Percentiles rank a stretch among this genome's conserved stretches.
phyloP scores from a whole-genome alignment of 139 green algal genomes.

The Chlamydomonas sp. region DNA sequence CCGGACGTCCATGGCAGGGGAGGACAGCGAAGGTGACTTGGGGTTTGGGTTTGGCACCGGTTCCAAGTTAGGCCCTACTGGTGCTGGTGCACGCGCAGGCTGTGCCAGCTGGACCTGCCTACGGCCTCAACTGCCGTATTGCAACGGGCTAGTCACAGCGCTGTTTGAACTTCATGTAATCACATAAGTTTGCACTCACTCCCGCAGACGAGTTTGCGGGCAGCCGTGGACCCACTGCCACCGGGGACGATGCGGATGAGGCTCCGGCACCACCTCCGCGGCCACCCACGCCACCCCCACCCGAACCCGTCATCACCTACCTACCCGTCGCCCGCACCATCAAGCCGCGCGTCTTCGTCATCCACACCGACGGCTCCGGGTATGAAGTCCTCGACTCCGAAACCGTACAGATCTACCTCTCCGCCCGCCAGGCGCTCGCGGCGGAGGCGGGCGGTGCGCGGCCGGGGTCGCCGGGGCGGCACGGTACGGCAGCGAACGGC shows the following conservation, averaged over 20 bases:
- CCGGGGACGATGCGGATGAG: conserved; percentile 45
- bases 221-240: not conserved
- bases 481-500: not conserved
- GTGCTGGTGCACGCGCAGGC: not conserved
- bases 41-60: not conserved
- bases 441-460: not conserved
- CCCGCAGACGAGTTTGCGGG: too few species aligned
- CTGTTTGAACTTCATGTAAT: too few species aligned
- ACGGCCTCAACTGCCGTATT: too few species aligned
- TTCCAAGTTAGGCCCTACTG: not conserved
- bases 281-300: conserved; percentile 34
- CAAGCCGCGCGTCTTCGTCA: conserved; percentile 65
- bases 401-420: conserved; percentile 25
- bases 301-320: conserved; percentile 29
- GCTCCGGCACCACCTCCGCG: conserved; percentile 18
- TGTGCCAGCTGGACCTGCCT: too few species aligned
- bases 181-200: too few species aligned
- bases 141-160: too few species aligned
- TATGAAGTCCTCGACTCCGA: conserved; percentile 58
- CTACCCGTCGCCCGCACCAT: conserved; percentile 36
- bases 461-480: not conserved
- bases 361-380: conserved; percentile 48
- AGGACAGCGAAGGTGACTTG: not conserved
- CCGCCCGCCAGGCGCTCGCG: not conserved
- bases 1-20: not conserved